Evolutionary conservation across 2,329 filamentous ascomycete genomes (phyloP), one percentile per base, ranked within the genome.

Genomic region (Calonectria crousiana): DNA sequence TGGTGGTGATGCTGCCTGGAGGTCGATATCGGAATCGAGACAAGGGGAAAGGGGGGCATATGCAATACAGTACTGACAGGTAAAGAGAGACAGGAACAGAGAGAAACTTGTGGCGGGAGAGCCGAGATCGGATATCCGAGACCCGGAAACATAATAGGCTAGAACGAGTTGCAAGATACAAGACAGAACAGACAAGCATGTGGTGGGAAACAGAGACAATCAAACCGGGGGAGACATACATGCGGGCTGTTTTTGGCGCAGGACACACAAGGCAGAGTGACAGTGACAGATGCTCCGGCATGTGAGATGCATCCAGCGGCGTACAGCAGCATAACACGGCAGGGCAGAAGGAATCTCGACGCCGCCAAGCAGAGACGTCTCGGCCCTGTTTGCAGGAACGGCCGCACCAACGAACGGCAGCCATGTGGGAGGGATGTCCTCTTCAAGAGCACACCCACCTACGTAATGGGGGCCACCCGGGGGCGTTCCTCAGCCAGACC

Each of bases 401-500:
- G 58, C 38, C 44, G 69, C 38, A 64, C 64, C 67, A 74, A 74
- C 60, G 68, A 73, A 65, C 67, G 71, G 38, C 58, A 58, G 72
- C 72, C 69, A 72, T 72, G 72, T 67, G 68, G 72, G 51, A 68
- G 49, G 41, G 58, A 52, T 51, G 38, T 20, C 36, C 13, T 56
- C 20, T 53, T 41, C 51, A 23, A 65, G 18, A 38, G 36, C 53
- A 51, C 65, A 65, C 60, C 69, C 66, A 74, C 74, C 68, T 69
- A 67, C 67, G 67, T 66, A 71, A 74, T 60, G 51, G 56, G 62
- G 67, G 20, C 32, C 26, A 49, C 30, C 56, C 47, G 16, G 64
- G 23, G 49, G 44, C 49, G 56, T 47, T 69, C 44, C 67, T 62
- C 32, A 47, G 38, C 38, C 58, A 77, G 76, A 79, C 76, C 78